A percentile compares a stretch with the other conserved stretches of the same genome.
These are phyloP conservation scores for Ambrosia hybrid DNA, from an alignment of 140 eudicot species.

Conservation along the genomic window DNA sequence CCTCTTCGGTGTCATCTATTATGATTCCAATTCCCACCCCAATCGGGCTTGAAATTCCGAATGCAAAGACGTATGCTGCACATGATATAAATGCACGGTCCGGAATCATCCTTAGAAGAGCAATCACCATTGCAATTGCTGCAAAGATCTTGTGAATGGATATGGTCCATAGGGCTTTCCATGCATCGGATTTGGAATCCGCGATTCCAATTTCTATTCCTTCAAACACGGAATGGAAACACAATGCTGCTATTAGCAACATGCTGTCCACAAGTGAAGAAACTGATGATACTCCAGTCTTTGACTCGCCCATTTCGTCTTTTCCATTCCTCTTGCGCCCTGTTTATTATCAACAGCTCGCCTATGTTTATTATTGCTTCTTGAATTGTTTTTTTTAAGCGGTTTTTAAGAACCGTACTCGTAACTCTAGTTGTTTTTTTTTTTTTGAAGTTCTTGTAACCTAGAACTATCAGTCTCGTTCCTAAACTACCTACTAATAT, in stretches of 20 bases:
- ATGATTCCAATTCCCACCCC: conserved; percentile 82
- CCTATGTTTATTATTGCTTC: no score
- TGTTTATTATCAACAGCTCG: not conserved
- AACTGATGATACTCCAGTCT: conserved; percentile 38
- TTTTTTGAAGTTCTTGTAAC: no score
- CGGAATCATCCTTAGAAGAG: conserved; percentile 83
- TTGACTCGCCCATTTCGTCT: conserved; percentile 8
- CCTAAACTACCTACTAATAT: no score
- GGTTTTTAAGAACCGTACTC: no score
- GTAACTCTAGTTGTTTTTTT: no score
- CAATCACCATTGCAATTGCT: conserved; percentile 88
- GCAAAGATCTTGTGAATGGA: conserved; percentile 84
- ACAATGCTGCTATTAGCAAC: conserved; percentile 61
- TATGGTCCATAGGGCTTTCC: conserved; percentile 90
- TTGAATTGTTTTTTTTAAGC: no score
- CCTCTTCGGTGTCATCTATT: conserved; percentile 69
- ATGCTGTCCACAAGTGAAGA: conserved; percentile 78
- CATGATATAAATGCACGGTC: conserved; percentile 77
- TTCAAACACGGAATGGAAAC: conserved; percentile 87
- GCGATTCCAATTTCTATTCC: conserved; percentile 88
- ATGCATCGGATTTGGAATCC: conserved; percentile 63
- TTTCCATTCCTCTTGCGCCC: conserved; percentile 16
- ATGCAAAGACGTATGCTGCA: conserved; percentile 72
- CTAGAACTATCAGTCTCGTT: no score
- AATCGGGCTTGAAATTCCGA: conserved; percentile 73